Evolutionary conservation across 495 filamentous ascomycete genomes (phyloP).

Genomic region (Neurospora tetraspora): DNA sequence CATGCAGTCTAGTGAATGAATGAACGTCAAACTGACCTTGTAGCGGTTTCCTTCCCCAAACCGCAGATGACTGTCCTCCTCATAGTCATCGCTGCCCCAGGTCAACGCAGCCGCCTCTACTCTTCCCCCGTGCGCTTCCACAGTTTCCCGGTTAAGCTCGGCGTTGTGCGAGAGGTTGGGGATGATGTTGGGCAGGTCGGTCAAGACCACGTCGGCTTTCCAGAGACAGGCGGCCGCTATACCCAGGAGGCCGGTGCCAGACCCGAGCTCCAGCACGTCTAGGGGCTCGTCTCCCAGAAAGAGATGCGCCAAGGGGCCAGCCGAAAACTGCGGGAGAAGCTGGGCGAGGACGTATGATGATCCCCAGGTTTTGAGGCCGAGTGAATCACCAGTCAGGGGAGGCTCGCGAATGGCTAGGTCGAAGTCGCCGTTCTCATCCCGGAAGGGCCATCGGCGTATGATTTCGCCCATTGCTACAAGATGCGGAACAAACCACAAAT

Average conservation of each 20-base stretch:
- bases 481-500: not conserved
- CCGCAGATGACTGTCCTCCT: slow-evolving; percentile 19
- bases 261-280: slow-evolving; percentile 49
- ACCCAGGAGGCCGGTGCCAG: slow-evolving; percentile 56
- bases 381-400: slow-evolving; percentile 71
- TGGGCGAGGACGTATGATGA: slow-evolving; percentile 79
- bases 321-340: slow-evolving; percentile 43
- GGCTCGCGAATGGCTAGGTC: slow-evolving; percentile 73
- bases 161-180: slow-evolving; percentile 34
- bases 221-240: slow-evolving; percentile 37
- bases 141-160: slow-evolving; percentile 22
- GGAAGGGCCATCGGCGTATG: slow-evolving; percentile 61
- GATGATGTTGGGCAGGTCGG: slow-evolving; percentile 35
- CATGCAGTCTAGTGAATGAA: not conserved
- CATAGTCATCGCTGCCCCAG: slow-evolving; percentile 25
- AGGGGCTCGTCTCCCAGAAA: slow-evolving; percentile 9
- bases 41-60: slow-evolving; percentile 27
- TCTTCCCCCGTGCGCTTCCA: slow-evolving; percentile 26
- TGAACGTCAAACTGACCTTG: slow-evolving; percentile 20
- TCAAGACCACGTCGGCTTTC: slow-evolving; percentile 32
- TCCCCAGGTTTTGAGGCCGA: slow-evolving; percentile 90
- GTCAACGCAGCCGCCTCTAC: slow-evolving; percentile 27
- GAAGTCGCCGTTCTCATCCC: slow-evolving; percentile 23
- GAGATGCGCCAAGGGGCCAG: slow-evolving; percentile 28
- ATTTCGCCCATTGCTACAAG: slow-evolving; percentile 71